Evolutionary conservation across 2,329 filamentous ascomycete genomes (phyloP).

Genomic region (Botrytis sinoallii): DNA sequence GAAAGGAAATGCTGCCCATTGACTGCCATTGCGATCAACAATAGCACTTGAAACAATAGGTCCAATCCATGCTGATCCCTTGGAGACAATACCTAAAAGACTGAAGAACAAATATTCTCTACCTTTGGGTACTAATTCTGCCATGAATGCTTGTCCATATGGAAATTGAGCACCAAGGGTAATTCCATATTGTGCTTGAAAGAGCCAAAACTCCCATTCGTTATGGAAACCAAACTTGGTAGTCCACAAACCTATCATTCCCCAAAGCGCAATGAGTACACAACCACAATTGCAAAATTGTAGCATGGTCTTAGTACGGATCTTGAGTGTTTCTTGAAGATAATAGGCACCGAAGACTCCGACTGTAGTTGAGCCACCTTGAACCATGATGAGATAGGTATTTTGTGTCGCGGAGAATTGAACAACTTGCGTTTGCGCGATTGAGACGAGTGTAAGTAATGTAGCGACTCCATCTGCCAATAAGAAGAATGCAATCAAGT

Average conservation of each 20-base stretch:
- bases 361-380: conserved; percentile 31
- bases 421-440: conserved; percentile 36
- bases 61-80: conserved; percentile 37
- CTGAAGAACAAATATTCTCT: conserved; percentile 37
- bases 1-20: conserved; percentile 35
- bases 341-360: conserved; percentile 33
- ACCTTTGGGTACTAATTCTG: conserved; percentile 35
- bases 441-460: conserved; percentile 31
- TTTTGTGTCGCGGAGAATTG: conserved; percentile 34
- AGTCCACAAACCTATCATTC: conserved; percentile 37
- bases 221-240: conserved; percentile 35
- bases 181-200: conserved; percentile 32
- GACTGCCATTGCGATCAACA: conserved; percentile 33
- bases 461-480: conserved; percentile 36
- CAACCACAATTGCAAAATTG: conserved; percentile 33
- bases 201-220: conserved; percentile 38
- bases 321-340: conserved; percentile 30
- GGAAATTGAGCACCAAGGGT: conserved; percentile 34
- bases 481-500: conserved; percentile 36
- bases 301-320: conserved; percentile 36
- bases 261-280: conserved; percentile 33
- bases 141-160: conserved; percentile 37
- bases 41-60: conserved; percentile 37
- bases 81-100: conserved; percentile 36
- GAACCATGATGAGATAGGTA: conserved; percentile 35